Conservation (phyloP, 2,329 filamentous ascomycete species). For the Alternaria incomplexa region DNA sequence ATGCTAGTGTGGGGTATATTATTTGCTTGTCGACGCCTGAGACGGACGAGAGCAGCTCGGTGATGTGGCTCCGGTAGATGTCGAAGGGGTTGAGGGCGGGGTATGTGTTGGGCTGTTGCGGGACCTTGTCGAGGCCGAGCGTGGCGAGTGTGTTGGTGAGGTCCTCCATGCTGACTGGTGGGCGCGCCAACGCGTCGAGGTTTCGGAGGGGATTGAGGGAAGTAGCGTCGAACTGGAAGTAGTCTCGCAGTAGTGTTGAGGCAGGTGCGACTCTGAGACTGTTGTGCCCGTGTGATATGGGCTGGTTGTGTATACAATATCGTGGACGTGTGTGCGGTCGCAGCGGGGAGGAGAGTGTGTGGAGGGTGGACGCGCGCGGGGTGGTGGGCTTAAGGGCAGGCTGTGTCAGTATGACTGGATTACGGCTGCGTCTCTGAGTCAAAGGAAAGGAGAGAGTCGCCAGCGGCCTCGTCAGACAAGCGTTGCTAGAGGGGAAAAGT, state of each 20-base stretch:
- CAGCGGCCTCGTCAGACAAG: constrained; percentile 38
- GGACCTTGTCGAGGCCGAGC: constrained; percentile 48
- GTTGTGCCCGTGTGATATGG: constrained; percentile 1
- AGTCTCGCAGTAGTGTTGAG: constrained; percentile 12
- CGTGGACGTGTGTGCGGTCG: constrained; percentile 10
- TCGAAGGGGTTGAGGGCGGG: constrained; percentile 78
- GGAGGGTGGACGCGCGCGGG: constrained; percentile 1
- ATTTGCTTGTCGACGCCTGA: constrained; percentile 73
- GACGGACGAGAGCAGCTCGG: constrained; percentile 69
- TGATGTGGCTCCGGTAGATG: constrained; percentile 79
- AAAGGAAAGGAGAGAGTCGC: constrained; percentile 39
- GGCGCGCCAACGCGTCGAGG: constrained; percentile 34
- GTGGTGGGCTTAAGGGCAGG: background rate
- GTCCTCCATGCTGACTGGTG: constrained; percentile 42
- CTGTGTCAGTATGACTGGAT: constrained; percentile 12
- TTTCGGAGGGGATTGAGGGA: constrained; percentile 28
- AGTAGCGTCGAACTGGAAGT: constrained; percentile 20
- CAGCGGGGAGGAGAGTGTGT: constrained; percentile 3
- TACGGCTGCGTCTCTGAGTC: constrained; percentile 29
- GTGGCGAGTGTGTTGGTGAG: constrained; percentile 45
- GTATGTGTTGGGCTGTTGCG: constrained; percentile 53
- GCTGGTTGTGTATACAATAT: constrained; percentile 6
- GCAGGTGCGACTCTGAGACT: background rate
- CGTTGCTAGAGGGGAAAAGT: constrained; percentile 34
- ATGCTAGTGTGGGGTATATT: constrained; percentile 77